phyloP scores from a whole-genome alignment of 116 monocot genomes.

The Dioscorea cayenensis region DNA sequence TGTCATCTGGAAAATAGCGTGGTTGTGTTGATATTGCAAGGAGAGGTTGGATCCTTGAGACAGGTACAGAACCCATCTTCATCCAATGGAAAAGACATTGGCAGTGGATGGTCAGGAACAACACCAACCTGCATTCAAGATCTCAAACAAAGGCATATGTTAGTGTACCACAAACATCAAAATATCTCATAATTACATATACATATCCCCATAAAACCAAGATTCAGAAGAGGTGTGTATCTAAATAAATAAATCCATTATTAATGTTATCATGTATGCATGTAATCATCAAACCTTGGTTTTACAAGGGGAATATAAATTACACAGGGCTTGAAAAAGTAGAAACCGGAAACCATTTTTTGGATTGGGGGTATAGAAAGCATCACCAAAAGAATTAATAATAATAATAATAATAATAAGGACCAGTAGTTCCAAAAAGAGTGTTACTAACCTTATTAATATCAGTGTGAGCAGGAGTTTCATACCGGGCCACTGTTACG shows the following conservation, averaged over 20 bases:
- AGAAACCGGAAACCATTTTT: too few relatives aligned
- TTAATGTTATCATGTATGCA: too few relatives aligned
- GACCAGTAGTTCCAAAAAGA: neutral
- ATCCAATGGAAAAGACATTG: conserved; percentile 70
- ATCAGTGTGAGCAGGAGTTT: conserved; percentile 92
- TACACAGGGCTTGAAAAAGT: too few relatives aligned
- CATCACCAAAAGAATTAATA: too few relatives aligned
- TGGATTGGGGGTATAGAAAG: too few relatives aligned
- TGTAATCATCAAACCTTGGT: too few relatives aligned
- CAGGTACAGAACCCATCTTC: conserved; percentile 78
- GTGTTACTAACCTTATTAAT: conserved; percentile 68
- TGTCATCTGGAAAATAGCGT: conserved; percentile 65
- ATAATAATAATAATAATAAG: too few relatives aligned
- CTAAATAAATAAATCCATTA: neutral
- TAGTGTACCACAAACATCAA: too few relatives aligned
- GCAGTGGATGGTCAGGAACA: conserved; percentile 76
- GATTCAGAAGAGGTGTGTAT: neutral
- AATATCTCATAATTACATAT: neutral
- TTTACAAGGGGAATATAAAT: too few relatives aligned
- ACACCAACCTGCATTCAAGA: conserved; percentile 62
- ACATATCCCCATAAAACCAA: neutral
- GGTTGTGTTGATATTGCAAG: conserved; percentile 55
- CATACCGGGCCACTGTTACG: conserved; percentile 96
- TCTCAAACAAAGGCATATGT: neutral
- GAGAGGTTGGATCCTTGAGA: conserved; percentile 58